Evolutionary conservation across 1,284 basidiomycete genomes (phyloP).

Genomic region (Grifola frondosa): DNA sequence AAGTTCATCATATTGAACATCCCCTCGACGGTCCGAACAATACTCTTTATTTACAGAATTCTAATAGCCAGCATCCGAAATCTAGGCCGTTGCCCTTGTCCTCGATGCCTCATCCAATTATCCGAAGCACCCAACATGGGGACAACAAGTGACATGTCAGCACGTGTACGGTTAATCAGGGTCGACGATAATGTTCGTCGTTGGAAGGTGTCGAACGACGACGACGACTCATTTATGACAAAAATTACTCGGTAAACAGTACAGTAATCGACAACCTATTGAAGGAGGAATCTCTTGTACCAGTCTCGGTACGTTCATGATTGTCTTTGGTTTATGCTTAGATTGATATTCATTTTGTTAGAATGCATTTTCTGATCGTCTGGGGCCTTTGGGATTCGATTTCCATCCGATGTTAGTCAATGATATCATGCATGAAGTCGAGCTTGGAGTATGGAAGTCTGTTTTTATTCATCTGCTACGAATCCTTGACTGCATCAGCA

Average conservation of each 20-base stretch:
- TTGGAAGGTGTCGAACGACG: background rate
- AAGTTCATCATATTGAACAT: background rate
- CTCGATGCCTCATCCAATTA: conserved; percentile 27
- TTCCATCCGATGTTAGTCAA: conserved; percentile 28
- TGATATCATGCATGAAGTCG: conserved; percentile 37
- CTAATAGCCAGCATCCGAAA: conserved; percentile 17
- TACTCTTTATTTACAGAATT: conserved; percentile 10
- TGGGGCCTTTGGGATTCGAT: conserved; percentile 18
- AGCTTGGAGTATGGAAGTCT: conserved; percentile 37
- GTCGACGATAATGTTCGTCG: background rate
- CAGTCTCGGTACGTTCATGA: conserved; percentile 1
- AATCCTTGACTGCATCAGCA: conserved; percentile 23
- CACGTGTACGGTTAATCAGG: background rate
- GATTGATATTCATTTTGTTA: background rate
- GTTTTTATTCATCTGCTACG: conserved; percentile 36
- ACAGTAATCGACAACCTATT: conserved; percentile 17
- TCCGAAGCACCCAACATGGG: conserved; percentile 16
- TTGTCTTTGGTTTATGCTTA: background rate
- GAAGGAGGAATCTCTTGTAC: conserved; percentile 6
- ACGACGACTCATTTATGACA: conserved; percentile 17
- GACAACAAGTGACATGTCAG: conserved; percentile 1
- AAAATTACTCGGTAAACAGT: conserved; percentile 9
- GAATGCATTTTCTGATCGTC: conserved; percentile 22
- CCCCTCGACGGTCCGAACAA: too few relatives aligned
- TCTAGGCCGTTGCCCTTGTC: conserved; percentile 27